Evolutionary conservation across 176 grass and related monocot species (phyloP).

Genomic region (Eremochloa ophiuroides): DNA sequence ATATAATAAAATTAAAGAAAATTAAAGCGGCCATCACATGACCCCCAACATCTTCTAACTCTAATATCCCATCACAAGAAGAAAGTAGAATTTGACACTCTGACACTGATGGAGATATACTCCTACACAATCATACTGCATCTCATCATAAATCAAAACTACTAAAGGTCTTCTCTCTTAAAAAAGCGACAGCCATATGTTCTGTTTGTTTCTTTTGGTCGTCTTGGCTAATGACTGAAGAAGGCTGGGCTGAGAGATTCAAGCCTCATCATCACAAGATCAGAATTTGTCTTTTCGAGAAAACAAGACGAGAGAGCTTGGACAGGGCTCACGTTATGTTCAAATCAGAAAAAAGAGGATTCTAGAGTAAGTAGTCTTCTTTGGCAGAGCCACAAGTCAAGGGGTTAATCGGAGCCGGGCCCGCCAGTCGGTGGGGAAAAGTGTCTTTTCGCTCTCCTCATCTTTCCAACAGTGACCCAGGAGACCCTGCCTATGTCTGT

Average conservation of each 20-base stretch:
- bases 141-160: background rate
- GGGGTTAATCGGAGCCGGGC: background rate
- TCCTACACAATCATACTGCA: background rate
- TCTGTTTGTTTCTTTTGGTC: background rate
- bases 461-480: background rate
- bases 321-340: background rate
- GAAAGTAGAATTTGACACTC: background rate
- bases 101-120: background rate
- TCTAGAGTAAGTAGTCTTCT: background rate
- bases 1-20: background rate
- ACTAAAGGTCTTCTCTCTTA: background rate
- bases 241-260: background rate
- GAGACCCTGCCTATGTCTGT: conserved; percentile 18
- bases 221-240: background rate
- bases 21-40: conserved; percentile 10
- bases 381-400: background rate
- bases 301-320: background rate
- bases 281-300: background rate
- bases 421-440: background rate
- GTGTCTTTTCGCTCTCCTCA: background rate
- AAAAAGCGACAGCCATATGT: background rate
- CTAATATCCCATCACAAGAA: background rate
- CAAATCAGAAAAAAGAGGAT: background rate
- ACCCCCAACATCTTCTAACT: background rate
- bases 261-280: background rate